phyloP scores from a whole-genome alignment of 352 stramenopile species.

The Pythium phragmitis region DNA sequence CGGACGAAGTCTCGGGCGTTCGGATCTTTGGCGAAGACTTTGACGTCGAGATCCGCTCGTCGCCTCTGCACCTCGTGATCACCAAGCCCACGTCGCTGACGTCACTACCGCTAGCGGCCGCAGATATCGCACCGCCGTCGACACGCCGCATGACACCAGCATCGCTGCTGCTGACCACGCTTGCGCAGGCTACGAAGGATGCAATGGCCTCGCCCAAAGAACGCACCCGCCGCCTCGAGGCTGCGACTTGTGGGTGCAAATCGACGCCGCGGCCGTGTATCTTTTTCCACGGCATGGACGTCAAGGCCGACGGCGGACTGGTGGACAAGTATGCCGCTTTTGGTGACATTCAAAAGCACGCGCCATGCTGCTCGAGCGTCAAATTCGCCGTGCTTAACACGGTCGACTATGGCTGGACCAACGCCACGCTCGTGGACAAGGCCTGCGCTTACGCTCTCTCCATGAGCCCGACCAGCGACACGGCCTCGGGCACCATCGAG shows the following conservation, averaged over 20 bases:
- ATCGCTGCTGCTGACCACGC: neutral
- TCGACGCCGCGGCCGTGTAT: constrained; percentile 41
- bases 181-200: constrained; percentile 3
- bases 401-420: constrained; percentile 39
- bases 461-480: constrained; percentile 39
- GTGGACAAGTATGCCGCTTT: constrained; percentile 44
- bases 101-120: neutral
- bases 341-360: constrained; percentile 40
- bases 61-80: constrained; percentile 10
- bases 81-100: constrained; percentile 22
- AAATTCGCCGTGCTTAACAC: constrained; percentile 54
- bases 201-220: constrained; percentile 13
- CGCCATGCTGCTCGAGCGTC: constrained; percentile 60
- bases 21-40: constrained; percentile 46
- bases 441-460: constrained; percentile 27
- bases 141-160: constrained; percentile 2
- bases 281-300: constrained; percentile 55
- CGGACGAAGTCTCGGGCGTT: constrained; percentile 28
- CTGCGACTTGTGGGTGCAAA: constrained; percentile 36
- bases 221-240: constrained; percentile 28
- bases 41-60: constrained; percentile 26
- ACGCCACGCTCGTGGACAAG: constrained; percentile 22
- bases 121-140: neutral
- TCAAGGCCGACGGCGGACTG: constrained; percentile 33
- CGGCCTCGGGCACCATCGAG: constrained; percentile 39